Conservation (phyloP, 1,284 basidiomycete species). For the Ganoderma multipileum region DNA sequence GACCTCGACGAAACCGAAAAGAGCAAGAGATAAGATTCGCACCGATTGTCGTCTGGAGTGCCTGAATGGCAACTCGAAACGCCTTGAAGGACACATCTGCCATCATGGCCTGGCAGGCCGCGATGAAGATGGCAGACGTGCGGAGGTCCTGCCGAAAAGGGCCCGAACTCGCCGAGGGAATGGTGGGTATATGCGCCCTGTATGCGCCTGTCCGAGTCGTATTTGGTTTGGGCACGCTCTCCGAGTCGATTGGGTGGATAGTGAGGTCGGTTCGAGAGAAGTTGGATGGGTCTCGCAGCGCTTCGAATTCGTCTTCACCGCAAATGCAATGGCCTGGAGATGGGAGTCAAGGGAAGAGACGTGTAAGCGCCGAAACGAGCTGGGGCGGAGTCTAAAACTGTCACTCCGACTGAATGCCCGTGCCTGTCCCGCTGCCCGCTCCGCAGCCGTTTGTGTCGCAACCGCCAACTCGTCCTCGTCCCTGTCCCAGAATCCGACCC, state of each 20-base stretch:
- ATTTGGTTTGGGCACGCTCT: background rate
- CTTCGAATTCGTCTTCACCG: slow-evolving; percentile 1
- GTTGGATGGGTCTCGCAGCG: background rate
- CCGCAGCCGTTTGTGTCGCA: background rate
- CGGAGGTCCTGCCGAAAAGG: background rate
- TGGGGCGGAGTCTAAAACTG: slow-evolving; percentile 2
- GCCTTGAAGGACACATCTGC: background rate
- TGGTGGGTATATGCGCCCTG: background rate
- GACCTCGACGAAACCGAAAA: background rate
- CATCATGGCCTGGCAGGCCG: background rate
- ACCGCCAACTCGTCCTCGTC: background rate
- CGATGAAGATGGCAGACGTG: background rate
- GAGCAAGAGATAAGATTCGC: background rate
- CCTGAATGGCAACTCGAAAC: background rate
- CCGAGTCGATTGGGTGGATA: background rate
- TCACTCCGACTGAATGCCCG: slow-evolving; percentile 3
- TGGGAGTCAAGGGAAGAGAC: background rate
- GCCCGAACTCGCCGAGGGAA: background rate
- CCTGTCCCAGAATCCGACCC: background rate
- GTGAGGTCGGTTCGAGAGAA: background rate
- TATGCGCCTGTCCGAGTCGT: background rate
- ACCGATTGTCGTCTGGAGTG: background rate
- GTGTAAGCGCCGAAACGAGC: background rate
- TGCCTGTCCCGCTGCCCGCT: background rate
- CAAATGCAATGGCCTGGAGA: background rate